Base-by-base conservation (phyloP, 2,329 filamentous ascomycete species). In the Magnaporthales sp. region DNA sequence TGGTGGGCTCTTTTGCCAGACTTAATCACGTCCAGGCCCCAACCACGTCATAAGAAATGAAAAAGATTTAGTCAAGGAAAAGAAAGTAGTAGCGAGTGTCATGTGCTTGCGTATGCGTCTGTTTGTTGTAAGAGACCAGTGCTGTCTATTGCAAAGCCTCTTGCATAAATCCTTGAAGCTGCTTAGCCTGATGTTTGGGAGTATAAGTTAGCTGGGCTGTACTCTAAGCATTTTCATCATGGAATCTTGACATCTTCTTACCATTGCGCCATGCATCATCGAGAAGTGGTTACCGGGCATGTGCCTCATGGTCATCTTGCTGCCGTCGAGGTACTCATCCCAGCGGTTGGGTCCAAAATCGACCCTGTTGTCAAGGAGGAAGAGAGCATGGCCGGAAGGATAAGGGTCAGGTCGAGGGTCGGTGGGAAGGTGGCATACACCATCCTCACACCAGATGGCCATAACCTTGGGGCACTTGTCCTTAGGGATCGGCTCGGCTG, bases 281-380 rank as follows among this genome's bases (percentile, higher is more conserved):
- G 83, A 86, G 77, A 92, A 91, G 77, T 91, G 89, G 72, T 91
- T 90, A 2, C 88, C 89, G 19, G 85, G 85, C 86, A 91, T 89
- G 72, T 89, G 86, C 66, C 82, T 83, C 70, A 84, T 88, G 63
- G 80, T 80, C 78, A 91, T 88, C 76, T 87, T 89, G 66, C 83
- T 77, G 64, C 79, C 73, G 65, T 87, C 85, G 54, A 91, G 77
- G 58, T 87, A 87, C 75, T 89, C 85, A 30, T 87, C 87, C 88
- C 88, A 91, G 24, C 87, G 82, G 74, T 91, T 91, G 67, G 87
- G 83, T 2, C 84, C 83, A 74, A 92, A 92, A 75, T 91, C 88
- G 4, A 84, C 86, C 67, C 90, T 82, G 80, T 92, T 90, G 75
- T 92, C 88, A 5, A 92, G 82, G 66, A 92, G 78, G 84, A 90